Evolutionary conservation across 169 alveolate species (phyloP).

Genomic region (Cryptosporidium andersoni): DNA sequence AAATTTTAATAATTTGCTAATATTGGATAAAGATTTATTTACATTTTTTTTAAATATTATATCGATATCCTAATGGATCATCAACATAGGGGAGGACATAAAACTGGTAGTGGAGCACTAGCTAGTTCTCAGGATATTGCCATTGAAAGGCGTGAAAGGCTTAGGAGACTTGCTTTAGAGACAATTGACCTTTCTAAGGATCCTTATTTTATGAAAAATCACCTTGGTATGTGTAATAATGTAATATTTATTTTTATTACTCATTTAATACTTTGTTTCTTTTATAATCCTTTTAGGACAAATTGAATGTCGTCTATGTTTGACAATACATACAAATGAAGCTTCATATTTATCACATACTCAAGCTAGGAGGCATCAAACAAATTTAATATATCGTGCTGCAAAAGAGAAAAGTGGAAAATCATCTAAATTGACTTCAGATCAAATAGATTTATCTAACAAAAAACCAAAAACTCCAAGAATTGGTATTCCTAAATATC

Average conservation of each 20-base stretch:
- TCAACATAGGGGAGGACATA: conserved; percentile 96
- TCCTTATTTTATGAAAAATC: conserved; percentile 88
- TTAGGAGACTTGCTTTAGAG: conserved; percentile 94
- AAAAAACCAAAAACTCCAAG: conserved; percentile 72
- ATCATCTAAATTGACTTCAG: conserved; percentile 78
- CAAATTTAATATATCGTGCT: conserved; percentile 94
- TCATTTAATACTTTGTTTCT: conserved; percentile 95
- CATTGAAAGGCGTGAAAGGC: conserved; percentile 94
- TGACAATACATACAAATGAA: conserved; percentile 97
- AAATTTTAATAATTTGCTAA: too few relatives aligned
- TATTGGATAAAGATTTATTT: too few relatives aligned
- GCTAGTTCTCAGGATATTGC: conserved; percentile 93
- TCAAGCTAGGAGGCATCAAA: conserved; percentile 96
- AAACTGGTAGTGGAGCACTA: conserved; percentile 97
- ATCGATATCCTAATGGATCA: conserved; percentile 86
- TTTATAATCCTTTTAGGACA: conserved; percentile 85
- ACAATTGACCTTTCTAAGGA: conserved; percentile 89
- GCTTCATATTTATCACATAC: conserved; percentile 98
- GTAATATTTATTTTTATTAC: conserved; percentile 83
- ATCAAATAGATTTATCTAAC: conserved; percentile 75
- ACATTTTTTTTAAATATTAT: too few relatives aligned
- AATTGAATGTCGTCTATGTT: conserved; percentile 92
- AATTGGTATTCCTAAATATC: conserved; percentile 70
- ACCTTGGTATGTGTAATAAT: conserved; percentile 77
- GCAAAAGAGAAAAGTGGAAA: conserved; percentile 91